Evolutionary conservation across 306 rosid species (phyloP).

Genomic region (Cicer judaicum): DNA sequence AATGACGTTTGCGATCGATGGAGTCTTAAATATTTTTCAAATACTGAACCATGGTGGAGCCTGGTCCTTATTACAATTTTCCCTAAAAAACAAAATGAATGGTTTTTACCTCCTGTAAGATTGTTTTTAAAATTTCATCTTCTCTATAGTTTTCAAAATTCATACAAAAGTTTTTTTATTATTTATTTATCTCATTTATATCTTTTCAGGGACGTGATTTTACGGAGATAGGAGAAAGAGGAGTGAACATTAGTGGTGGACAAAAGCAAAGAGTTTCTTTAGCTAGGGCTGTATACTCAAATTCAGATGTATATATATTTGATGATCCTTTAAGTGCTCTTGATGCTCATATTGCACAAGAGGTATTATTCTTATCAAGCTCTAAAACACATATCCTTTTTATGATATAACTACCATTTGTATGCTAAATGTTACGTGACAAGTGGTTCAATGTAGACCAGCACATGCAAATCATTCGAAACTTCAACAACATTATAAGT

Average conservation of each 20-base stretch:
- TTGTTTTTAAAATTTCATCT: slow-evolving; percentile 31
- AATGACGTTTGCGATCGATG: too few species aligned
- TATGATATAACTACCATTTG: slow-evolving; percentile 19
- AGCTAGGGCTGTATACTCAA: slow-evolving; percentile 89
- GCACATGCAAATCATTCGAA: too few species aligned
- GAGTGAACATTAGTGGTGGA: slow-evolving; percentile 94
- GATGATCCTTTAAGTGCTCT: slow-evolving; percentile 97
- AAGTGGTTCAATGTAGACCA: too few species aligned
- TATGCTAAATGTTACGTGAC: neutral
- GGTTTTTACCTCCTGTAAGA: slow-evolving; percentile 18
- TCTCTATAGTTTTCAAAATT: slow-evolving; percentile 29
- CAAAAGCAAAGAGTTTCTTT: slow-evolving; percentile 93
- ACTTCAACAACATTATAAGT: too few species aligned
- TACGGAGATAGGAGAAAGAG: slow-evolving; percentile 96
- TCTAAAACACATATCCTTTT: slow-evolving; percentile 10
- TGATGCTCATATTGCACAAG: slow-evolving; percentile 82
- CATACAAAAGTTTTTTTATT: neutral
- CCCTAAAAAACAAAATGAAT: too few species aligned
- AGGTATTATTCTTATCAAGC: slow-evolving; percentile 57
- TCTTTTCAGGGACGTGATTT: slow-evolving; percentile 72
- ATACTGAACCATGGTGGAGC: too few species aligned
- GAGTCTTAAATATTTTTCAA: too few species aligned
- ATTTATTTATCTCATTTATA: slow-evolving; percentile 5
- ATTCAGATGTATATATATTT: slow-evolving; percentile 80
- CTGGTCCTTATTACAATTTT: too few species aligned